These are phyloP conservation scores for Scleroderma bovista DNA, from an alignment of 768 basidiomycete genomes.

Conservation along the genomic window DNA sequence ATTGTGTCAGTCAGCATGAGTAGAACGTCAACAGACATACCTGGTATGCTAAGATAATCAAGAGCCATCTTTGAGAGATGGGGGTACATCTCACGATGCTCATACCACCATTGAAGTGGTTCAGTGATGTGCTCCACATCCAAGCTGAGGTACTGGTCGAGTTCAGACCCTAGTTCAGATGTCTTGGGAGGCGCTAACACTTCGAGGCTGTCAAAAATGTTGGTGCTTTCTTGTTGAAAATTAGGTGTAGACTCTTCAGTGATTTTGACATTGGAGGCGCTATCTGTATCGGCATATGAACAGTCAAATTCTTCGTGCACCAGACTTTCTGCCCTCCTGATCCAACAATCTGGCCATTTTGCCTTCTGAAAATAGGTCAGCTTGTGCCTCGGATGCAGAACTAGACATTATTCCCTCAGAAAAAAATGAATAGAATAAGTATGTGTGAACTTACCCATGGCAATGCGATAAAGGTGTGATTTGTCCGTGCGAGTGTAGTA, in stretches of 20 bases:
- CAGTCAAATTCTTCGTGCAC: conserved; percentile 14
- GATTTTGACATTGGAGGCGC: background rate
- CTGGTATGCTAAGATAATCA: conserved; percentile 17
- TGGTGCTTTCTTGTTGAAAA: conserved; percentile 6
- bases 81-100: conserved; percentile 10
- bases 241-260: conserved; percentile 5
- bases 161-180: background rate
- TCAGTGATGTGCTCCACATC: background rate
- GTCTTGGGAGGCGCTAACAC: background rate
- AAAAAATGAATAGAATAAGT: no score
- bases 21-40: no score
- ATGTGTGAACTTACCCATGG: conserved; percentile 13
- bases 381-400: conserved; percentile 33
- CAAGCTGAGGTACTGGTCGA: background rate
- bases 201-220: background rate
- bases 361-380: conserved; percentile 28
- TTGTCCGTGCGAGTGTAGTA: conserved; percentile 3
- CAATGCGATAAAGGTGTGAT: conserved; percentile 17
- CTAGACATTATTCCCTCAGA: conserved; percentile 14
- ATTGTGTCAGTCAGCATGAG: background rate
- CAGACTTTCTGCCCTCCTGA: conserved; percentile 19
- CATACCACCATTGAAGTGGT: background rate
- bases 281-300: background rate
- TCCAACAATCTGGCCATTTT: conserved; percentile 28
- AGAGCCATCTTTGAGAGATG: conserved; percentile 22